Evolutionary conservation across 108 stramenopile genomes (phyloP), one percentile per base, ranked within the genome.

Genomic region (Cyclotella sp.): DNA sequence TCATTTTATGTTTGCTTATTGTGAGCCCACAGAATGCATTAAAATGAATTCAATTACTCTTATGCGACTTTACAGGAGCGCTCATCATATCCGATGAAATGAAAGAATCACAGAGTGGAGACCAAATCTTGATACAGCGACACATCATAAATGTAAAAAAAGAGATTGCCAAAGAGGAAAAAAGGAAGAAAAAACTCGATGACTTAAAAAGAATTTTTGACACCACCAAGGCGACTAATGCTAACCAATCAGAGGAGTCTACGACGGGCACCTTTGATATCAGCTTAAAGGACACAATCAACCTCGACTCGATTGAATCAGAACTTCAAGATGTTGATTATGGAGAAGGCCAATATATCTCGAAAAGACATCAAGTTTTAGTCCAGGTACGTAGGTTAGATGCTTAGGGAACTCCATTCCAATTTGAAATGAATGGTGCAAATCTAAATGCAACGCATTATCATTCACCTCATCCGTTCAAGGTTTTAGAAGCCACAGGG

Each of bases 401-500:
- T 59, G 15, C 27, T 29, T 18, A n/a, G n/a, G 28, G 9, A 10
- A 29, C 30, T 7, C 24, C 27, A 29, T 10, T 29, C 58, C 30
- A 59, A 43, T 13, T 26, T 58, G 9, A 26, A 3, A 28, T 26
- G 13, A 58, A 28, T 28, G 1, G 13, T 58, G 13, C 19, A 16
- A 27, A 21, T 16, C 13, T 2, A 26, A 27, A 1, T 7, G 8
- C 7, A 4, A 9, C 15, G 0, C 9, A 16, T 40, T 16, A 6
- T 40, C 34, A 34, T 30, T 62, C 28, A 62, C 61, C 11, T 62
- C n/a, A 62, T n/a, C 14, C 1, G 39, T 62, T 39, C 29, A 62
- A 64, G 63, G 88, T 97, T 2, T 28, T 95, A 34, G 96, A 94
- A 75, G 93, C 93, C 22, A 77, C 79, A 52, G 94, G 93, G 0